These are phyloP conservation scores for Lipomyces japonicus DNA, from an alignment of 805 yeast genomes.

Conservation along the genomic window DNA sequence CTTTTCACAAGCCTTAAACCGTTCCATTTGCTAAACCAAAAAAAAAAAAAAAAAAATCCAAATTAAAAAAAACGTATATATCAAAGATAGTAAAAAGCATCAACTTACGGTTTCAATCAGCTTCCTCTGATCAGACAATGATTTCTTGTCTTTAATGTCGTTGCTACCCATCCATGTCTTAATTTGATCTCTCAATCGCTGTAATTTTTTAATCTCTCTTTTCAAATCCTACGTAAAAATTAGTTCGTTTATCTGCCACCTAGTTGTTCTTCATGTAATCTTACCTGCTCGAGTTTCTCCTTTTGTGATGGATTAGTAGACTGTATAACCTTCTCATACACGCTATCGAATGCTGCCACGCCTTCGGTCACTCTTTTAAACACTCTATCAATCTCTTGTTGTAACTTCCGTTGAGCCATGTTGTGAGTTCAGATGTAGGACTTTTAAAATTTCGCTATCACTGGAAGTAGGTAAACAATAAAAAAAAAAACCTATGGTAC, in stretches of 20 bases:
- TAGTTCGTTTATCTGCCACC: neutral
- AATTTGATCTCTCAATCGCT: slow-evolving; percentile 89
- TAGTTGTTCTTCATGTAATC: neutral
- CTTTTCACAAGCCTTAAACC: slow-evolving; percentile 91
- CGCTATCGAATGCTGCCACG: slow-evolving; percentile 73
- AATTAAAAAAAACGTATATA: neutral
- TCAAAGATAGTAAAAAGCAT: neutral
- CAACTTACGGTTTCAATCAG: slow-evolving; percentile 46
- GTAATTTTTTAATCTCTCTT: slow-evolving; percentile 91
- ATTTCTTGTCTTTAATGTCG: slow-evolving; percentile 85
- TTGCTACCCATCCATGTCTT: slow-evolving; percentile 91
- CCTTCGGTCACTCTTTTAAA: slow-evolving; percentile 92
- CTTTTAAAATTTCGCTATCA: too few species aligned
- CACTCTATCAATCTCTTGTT: slow-evolving; percentile 79
- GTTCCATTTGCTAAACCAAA: slow-evolving; percentile 69
- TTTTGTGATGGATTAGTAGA: slow-evolving; percentile 84
- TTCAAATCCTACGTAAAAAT: slow-evolving; percentile 56
- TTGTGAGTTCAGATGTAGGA: neutral
- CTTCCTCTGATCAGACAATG: slow-evolving; percentile 69
- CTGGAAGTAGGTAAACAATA: too few species aligned
- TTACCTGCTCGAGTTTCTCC: slow-evolving; percentile 75
- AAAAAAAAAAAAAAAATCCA: neutral
- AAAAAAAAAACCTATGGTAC: too few species aligned
- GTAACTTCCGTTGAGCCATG: slow-evolving; percentile 51
- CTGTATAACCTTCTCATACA: slow-evolving; percentile 77